Conservation (phyloP, 225 moss, liverwort and hornwort species). For the Marchantia paleacea region DNA sequence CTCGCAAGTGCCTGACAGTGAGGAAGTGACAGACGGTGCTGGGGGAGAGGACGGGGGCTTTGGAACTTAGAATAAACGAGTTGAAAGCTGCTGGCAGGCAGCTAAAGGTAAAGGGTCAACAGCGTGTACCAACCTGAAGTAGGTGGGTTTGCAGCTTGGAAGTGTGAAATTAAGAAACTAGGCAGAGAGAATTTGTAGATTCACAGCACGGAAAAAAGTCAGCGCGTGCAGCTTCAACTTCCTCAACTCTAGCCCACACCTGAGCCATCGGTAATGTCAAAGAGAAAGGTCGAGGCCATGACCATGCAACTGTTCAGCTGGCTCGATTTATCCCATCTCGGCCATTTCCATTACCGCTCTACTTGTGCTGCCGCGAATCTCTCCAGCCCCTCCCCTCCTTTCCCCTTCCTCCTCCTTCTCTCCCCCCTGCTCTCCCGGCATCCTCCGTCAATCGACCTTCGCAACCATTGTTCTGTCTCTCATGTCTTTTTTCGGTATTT, state of each 20-base stretch:
- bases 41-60: no score
- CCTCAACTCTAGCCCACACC: slow-evolving; percentile 4
- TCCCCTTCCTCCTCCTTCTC: neutral
- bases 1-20: neutral
- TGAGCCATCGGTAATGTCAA: slow-evolving; percentile 15
- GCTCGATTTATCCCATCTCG: slow-evolving; percentile 3
- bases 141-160: neutral
- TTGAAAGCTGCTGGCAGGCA: neutral
- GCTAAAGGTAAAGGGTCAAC: neutral
- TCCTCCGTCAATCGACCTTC: neutral
- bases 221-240: neutral
- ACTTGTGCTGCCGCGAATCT: slow-evolving; percentile 4
- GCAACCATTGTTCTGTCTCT: neutral
- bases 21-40: no score
- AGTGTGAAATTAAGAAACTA: neutral
- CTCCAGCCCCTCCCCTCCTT: neutral
- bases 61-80: neutral
- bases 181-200: neutral
- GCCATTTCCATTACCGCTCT: neutral
- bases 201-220: neutral
- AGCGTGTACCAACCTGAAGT: neutral
- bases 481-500: neutral
- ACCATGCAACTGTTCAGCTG: slow-evolving; percentile 6
- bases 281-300: slow-evolving; percentile 11
- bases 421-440: neutral